Evolutionary conservation across 305 asterid species (phyloP), one percentile per base, ranked within the genome.

Genomic region (Stenogyne calaminthoides): DNA sequence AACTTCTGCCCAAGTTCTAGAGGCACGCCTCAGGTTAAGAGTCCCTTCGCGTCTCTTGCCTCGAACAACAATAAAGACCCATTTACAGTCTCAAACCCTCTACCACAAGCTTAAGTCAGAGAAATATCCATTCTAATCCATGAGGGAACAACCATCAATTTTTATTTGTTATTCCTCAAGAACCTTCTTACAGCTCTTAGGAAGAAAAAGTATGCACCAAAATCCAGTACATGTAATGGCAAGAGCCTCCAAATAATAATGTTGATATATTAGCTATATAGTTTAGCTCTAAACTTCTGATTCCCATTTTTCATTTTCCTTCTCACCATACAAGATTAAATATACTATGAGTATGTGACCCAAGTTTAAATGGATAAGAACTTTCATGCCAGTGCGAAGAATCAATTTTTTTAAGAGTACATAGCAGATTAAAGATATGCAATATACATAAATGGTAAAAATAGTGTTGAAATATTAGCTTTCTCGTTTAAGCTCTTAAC

Each of bases 401-500:
- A 61, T 42, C 29, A 34, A 67, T 60, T 44, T 67, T 64, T 66
- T 25, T 0, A 39, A 46, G n/a, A 19, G 54, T 27, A 57, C 40
- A 46, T 7, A 34, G 49, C 70, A 77, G 57, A 65, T 59, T 47
- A 36, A 54, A 65, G 51, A 51, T 56, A 58, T 62, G 19, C 20
- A 37, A 34, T 10, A 68, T 68, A 54, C n/a, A n/a, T n/a, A n/a
- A n/a, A n/a, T n/a, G n/a, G n/a, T n/a, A n/a, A 25, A 22, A 58
- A n/a, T 14, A 40, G 20, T 27, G 49, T n/a, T 10, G 11, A 36
- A 11, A 18, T 40, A 37, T 42, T 37, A 54, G 64, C 58, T 57
- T 57, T 67, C 44, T 63, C 34, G 47, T 44, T 64, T 57, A 46
- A 46, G 64, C 68, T 46, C 52, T 20, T 27, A 51, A 37, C 58